phyloP scores from a whole-genome alignment of 805 yeast species.

The Hanseniaspora guilliermondii region DNA sequence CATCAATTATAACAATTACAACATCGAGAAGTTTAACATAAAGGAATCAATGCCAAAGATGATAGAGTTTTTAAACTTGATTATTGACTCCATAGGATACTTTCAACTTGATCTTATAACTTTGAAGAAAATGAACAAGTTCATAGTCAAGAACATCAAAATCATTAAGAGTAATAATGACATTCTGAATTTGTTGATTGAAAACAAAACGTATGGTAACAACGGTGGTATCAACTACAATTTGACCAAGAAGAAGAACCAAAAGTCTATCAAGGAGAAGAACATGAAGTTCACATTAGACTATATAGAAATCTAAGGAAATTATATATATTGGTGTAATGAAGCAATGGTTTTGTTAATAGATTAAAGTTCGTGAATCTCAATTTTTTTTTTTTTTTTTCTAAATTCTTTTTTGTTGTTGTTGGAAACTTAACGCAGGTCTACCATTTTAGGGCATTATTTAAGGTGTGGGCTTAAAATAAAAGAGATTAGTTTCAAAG shows the following conservation, averaged over 20 bases:
- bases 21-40: conserved; percentile 16
- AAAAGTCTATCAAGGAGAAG: conserved; percentile 8
- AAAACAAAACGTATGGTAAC: conserved; percentile 13
- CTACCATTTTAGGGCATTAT: too few relatives aligned
- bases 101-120: conserved; percentile 22
- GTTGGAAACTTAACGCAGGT: too few relatives aligned
- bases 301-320: conserved; percentile 5
- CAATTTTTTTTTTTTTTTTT: not conserved
- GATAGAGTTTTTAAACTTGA: conserved; percentile 24
- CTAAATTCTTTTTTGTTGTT: too few relatives aligned
- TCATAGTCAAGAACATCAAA: conserved; percentile 12
- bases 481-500: too few relatives aligned
- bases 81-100: conserved; percentile 28
- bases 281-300: conserved; percentile 7
- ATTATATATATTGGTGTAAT: too few relatives aligned
- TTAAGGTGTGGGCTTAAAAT: too few relatives aligned
- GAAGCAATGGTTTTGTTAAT: too few relatives aligned
- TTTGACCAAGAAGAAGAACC: conserved; percentile 10
- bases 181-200: conserved; percentile 11
- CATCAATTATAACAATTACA: conserved; percentile 15
- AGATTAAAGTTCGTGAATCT: too few relatives aligned
- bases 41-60: conserved; percentile 19
- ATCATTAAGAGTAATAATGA: conserved; percentile 11
- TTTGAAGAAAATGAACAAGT: conserved; percentile 12
- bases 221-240: conserved; percentile 13